Conservation (phyloP, 345 rosid species). For the Lepidium sativum region DNA sequence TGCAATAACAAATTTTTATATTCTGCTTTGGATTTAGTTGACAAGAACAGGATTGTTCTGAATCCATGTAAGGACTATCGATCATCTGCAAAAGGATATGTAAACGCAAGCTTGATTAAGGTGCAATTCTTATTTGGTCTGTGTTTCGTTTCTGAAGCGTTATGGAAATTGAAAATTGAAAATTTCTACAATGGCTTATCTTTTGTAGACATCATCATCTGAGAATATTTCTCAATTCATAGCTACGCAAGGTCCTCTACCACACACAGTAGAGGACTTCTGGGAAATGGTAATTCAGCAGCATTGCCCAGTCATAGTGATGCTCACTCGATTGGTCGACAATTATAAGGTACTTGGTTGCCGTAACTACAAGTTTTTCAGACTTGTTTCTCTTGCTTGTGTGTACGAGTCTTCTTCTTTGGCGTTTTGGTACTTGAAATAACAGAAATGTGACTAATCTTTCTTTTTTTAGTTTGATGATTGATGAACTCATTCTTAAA, state of each 20-base stretch:
- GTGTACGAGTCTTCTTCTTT: not conserved
- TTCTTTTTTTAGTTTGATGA: not conserved
- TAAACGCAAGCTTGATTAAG: constrained; percentile 76
- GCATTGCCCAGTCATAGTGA: constrained; percentile 71
- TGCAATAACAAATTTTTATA: not conserved
- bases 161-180: not conserved
- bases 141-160: not conserved
- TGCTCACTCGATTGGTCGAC: constrained; percentile 86
- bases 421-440: not conserved
- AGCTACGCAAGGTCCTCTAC: constrained; percentile 89
- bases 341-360: constrained; percentile 40
- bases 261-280: constrained; percentile 70
- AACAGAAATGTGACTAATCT: not conserved
- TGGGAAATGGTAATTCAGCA: constrained; percentile 91
- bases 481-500: not conserved
- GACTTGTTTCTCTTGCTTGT: not conserved
- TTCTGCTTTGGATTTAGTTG: constrained; percentile 40
- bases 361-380: not conserved
- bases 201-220: constrained; percentile 52
- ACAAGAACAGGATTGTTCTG: constrained; percentile 63
- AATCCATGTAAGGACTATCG: constrained; percentile 56
- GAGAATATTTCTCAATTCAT: constrained; percentile 63
- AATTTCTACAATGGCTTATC: not conserved
- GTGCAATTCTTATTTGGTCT: constrained; percentile 23
- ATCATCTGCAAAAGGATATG: constrained; percentile 60